Evolutionary conservation across 1,284 basidiomycete species (phyloP).

Genomic region (Puccinia horiana): DNA sequence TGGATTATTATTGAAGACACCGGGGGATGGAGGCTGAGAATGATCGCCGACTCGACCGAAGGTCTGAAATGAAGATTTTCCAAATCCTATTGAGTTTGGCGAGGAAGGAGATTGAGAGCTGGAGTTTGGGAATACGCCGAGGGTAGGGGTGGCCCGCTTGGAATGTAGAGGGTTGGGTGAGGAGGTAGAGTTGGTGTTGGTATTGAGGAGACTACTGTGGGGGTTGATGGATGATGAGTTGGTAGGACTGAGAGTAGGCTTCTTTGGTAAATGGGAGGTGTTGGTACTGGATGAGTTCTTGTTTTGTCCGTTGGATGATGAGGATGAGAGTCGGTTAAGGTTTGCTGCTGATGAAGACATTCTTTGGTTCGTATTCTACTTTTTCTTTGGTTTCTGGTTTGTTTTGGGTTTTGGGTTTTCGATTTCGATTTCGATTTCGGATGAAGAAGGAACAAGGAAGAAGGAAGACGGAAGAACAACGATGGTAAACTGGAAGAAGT

Average conservation of each 20-base stretch:
- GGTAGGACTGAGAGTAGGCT: neutral
- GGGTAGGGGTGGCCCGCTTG: neutral
- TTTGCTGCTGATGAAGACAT: neutral
- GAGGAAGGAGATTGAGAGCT: neutral
- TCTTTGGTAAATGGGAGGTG: neutral
- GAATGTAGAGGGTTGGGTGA: conserved; percentile 7
- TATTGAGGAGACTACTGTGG: neutral
- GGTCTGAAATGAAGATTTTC: conserved; percentile 9
- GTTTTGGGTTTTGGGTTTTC: no score
- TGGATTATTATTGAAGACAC: conserved; percentile 2
- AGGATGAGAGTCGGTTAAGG: conserved; percentile 1
- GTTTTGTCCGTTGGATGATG: neutral
- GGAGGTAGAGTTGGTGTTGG: neutral
- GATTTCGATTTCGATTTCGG: no score
- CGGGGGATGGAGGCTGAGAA: neutral
- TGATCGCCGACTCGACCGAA: conserved; percentile 36
- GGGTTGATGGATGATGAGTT: neutral
- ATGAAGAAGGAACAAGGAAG: no score
- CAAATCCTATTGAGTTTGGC: neutral
- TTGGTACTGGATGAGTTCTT: neutral
- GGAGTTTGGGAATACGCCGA: neutral
- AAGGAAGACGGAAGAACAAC: no score
- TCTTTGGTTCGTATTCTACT: neutral
- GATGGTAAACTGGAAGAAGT: no score
- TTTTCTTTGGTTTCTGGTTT: neutral